Conservation (phyloP, 352 stramenopile genomes). For the Elongisporangium undulatum region DNA sequence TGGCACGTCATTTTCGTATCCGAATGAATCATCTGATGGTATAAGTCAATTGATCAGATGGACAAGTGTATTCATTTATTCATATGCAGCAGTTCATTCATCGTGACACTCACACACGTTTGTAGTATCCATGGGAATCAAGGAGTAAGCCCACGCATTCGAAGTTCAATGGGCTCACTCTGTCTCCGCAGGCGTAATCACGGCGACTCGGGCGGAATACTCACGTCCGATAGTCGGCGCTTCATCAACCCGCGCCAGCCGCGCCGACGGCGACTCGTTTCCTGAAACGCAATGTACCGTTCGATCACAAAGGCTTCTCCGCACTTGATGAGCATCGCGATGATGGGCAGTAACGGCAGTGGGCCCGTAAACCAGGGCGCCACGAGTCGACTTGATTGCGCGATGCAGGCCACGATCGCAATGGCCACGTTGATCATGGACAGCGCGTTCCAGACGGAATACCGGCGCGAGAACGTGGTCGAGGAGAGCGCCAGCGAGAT, state of each 20-base stretch:
- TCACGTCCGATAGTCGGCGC: constrained; percentile 70
- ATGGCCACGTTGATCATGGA: constrained; percentile 76
- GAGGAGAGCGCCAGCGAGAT: constrained; percentile 68
- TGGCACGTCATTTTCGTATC: not conserved
- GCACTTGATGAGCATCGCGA: constrained; percentile 60
- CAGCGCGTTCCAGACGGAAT: constrained; percentile 73
- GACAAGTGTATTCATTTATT: not conserved
- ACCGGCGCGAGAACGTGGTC: constrained; percentile 61
- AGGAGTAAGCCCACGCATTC: not conserved
- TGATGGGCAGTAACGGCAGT: constrained; percentile 60
- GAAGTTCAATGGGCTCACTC: not conserved
- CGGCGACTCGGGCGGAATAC: constrained; percentile 58
- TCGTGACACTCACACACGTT: not conserved
- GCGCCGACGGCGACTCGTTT: constrained; percentile 63
- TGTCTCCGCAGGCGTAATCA: constrained; percentile 5
- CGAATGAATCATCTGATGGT: not conserved
- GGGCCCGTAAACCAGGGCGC: constrained; percentile 78
- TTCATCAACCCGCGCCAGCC: constrained; percentile 84
- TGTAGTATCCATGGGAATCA: not conserved
- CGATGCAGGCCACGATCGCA: constrained; percentile 57
- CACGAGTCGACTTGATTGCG: constrained; percentile 62
- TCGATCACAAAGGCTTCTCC: constrained; percentile 67
- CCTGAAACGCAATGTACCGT: constrained; percentile 75
- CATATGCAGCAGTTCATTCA: not conserved
- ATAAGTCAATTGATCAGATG: not conserved